Percentiles rank a stretch among this genome's conserved stretches.
phyloP scores from a whole-genome alignment of 1,139 yeast species.

The Suhomyces choctaworum region DNA sequence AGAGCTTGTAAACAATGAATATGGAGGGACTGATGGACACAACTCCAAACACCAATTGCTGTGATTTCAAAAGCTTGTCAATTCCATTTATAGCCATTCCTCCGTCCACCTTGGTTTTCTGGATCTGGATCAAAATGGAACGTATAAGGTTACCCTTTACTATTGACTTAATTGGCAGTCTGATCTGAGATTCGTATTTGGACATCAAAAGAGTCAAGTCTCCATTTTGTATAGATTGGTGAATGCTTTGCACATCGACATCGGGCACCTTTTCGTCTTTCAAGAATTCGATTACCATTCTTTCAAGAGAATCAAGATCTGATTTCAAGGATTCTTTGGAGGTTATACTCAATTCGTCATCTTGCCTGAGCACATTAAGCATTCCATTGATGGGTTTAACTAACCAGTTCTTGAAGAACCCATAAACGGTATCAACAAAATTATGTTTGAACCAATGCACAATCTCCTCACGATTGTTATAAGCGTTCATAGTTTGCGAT shows the following conservation, averaged over 20 bases:
- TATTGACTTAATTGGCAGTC: slow-evolving; percentile 62
- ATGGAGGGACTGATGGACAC: slow-evolving; percentile 86
- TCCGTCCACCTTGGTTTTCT: slow-evolving; percentile 94
- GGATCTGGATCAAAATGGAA: slow-evolving; percentile 81
- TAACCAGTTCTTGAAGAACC: slow-evolving; percentile 82
- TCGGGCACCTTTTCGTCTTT: slow-evolving; percentile 37
- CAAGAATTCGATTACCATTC: slow-evolving; percentile 80
- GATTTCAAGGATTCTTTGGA: slow-evolving; percentile 76
- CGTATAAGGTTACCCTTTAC: slow-evolving; percentile 72
- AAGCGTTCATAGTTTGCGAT: slow-evolving; percentile 37
- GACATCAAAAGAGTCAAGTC: slow-evolving; percentile 79
- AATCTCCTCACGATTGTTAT: slow-evolving; percentile 55
- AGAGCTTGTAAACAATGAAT: slow-evolving; percentile 52
- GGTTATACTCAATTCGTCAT: slow-evolving; percentile 73
- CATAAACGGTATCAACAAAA: slow-evolving; percentile 59
- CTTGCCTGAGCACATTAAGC: slow-evolving; percentile 78
- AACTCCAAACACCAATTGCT: slow-evolving; percentile 87
- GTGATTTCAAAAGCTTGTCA: slow-evolving; percentile 84
- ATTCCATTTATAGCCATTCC: slow-evolving; percentile 88
- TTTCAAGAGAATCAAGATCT: slow-evolving; percentile 75
- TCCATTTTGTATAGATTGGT: slow-evolving; percentile 56
- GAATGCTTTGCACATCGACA: slow-evolving; percentile 34
- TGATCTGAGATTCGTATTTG: slow-evolving; percentile 74
- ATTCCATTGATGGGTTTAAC: slow-evolving; percentile 74
- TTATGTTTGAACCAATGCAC: slow-evolving; percentile 57